Evolutionary conservation across 371 early-diverging fungal species (phyloP).

Genomic region (Mycotypha africana): DNA sequence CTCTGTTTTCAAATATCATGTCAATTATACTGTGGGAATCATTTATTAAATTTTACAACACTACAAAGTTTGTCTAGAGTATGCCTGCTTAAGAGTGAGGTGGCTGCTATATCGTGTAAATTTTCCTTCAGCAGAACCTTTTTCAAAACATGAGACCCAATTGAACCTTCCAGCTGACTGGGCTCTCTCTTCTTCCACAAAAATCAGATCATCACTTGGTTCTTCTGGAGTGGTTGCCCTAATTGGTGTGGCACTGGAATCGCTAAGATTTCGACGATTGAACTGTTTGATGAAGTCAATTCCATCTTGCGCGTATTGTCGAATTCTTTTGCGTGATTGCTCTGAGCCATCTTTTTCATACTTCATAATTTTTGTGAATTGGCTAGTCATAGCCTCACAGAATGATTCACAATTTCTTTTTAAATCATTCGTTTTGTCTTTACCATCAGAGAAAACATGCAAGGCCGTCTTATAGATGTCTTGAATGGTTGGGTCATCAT

Average conservation of each 20-base stretch:
- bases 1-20: no score
- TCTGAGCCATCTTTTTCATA: constrained; percentile 4
- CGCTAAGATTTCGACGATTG: constrained; percentile 7
- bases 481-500: constrained; percentile 7
- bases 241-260: constrained; percentile 9
- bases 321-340: constrained; percentile 6
- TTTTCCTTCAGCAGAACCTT: constrained; percentile 6
- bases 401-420: constrained; percentile 11
- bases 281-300: constrained; percentile 7
- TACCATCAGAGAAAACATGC: constrained; percentile 10
- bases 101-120: constrained; percentile 6
- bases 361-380: constrained; percentile 10
- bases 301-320: constrained; percentile 8
- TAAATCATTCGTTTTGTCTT: no score
- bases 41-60: no score
- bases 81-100: constrained; percentile 8
- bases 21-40: no score
- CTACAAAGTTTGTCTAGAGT: constrained; percentile 9
- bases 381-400: constrained; percentile 6
- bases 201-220: constrained; percentile 5
- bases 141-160: constrained; percentile 8
- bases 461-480: constrained; percentile 9
- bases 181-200: constrained; percentile 8
- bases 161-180: constrained; percentile 8
- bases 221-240: constrained; percentile 6